These are phyloP conservation scores for Inga oerstediana DNA, from an alignment of 306 rosid species.

Conservation along the genomic window DNA sequence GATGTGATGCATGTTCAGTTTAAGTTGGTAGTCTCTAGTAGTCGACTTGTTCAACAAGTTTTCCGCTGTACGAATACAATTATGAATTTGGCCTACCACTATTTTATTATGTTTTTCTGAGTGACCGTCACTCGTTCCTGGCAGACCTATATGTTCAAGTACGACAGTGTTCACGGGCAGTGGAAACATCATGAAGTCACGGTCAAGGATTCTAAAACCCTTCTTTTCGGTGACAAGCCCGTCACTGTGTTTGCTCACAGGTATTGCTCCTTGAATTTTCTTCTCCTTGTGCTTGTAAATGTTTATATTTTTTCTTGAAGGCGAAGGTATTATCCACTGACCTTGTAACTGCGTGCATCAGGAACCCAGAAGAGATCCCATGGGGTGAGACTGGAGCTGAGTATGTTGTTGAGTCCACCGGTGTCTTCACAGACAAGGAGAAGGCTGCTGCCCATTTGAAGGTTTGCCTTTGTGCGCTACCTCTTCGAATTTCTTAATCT, in stretches of 20 bases:
- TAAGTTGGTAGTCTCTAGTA: background rate
- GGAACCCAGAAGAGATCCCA: slow-evolving; percentile 73
- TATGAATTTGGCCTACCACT: background rate
- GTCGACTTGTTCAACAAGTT: background rate
- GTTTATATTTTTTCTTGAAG: too few species aligned
- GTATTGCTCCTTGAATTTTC: background rate
- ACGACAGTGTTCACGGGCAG: slow-evolving; percentile 77
- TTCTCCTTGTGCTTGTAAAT: background rate
- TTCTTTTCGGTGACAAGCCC: slow-evolving; percentile 61
- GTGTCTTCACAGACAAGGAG: slow-evolving; percentile 63
- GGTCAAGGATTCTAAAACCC: slow-evolving; percentile 60
- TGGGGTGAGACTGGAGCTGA: slow-evolving; percentile 62
- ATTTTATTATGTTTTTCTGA: background rate
- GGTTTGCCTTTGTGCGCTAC: slow-evolving; percentile 33
- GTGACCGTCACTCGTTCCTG: background rate
- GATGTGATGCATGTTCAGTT: slow-evolving; percentile 2
- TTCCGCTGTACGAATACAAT: background rate
- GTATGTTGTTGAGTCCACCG: slow-evolving; percentile 59
- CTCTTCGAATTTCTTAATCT: background rate
- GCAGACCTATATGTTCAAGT: slow-evolving; percentile 81
- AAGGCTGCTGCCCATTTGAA: slow-evolving; percentile 73
- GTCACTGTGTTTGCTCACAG: slow-evolving; percentile 59
- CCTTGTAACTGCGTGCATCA: background rate
- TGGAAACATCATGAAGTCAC: slow-evolving; percentile 71
- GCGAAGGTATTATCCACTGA: background rate